These are phyloP conservation scores for Waltergamsia citrina DNA, from an alignment of 2,329 filamentous ascomycete species.

Conservation along the genomic window DNA sequence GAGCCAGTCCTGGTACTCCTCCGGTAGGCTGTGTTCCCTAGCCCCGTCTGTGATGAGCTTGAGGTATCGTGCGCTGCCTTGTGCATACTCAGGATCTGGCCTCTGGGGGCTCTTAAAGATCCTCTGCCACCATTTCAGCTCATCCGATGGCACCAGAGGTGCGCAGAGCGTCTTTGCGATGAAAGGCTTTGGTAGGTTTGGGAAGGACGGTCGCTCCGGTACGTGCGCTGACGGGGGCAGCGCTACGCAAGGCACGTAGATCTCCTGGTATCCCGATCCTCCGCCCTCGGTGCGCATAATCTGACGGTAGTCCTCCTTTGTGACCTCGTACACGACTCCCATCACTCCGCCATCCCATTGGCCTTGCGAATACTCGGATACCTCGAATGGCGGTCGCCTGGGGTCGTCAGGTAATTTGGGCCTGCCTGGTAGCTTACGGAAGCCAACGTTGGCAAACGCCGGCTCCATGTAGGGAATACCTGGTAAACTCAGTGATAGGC, in stretches of 20 bases:
- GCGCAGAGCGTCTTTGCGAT: constrained; percentile 79
- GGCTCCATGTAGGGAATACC: constrained; percentile 83
- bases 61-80: constrained; percentile 77
- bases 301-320: constrained; percentile 66
- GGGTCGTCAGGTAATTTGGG: constrained; percentile 21
- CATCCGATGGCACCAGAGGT: constrained; percentile 35
- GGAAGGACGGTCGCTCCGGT: constrained; percentile 50
- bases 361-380: constrained; percentile 4
- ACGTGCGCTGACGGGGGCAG: constrained; percentile 49
- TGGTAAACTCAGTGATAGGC: constrained; percentile 75
- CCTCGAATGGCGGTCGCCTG: constrained; percentile 15
- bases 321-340: constrained; percentile 94
- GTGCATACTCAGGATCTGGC: constrained; percentile 62
- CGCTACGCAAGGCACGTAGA: constrained; percentile 68
- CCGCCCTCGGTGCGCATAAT: constrained; percentile 91
- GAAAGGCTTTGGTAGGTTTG: constrained; percentile 52
- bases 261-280: constrained; percentile 74
- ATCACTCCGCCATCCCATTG: constrained; percentile 74
- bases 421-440: constrained; percentile 37
- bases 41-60: constrained; percentile 73
- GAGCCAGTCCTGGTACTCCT: constrained; percentile 69
- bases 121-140: constrained; percentile 32
- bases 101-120: constrained; percentile 39
- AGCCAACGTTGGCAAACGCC: constrained; percentile 78
- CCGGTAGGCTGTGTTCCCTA: constrained; percentile 67